Percentiles rank a stretch among this genome's conserved stretches.
Evolutionary conservation across 345 rosid genomes (phyloP).

Genomic region (Moricandia arvensis): DNA sequence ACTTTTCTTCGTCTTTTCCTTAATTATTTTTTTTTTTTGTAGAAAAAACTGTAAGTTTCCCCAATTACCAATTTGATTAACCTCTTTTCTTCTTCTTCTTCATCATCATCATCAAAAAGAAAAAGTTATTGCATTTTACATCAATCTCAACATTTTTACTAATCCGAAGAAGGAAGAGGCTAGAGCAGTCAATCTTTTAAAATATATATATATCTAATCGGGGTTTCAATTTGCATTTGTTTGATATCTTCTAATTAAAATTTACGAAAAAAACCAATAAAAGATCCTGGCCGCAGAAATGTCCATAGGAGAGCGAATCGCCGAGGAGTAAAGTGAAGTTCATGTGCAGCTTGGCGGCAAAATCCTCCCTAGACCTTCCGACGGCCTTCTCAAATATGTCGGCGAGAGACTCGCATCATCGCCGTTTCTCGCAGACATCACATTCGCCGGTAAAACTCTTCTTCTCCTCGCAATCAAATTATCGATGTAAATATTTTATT

Average conservation of each 20-base stretch:
- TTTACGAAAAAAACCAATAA: background rate
- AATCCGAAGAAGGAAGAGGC: conserved; percentile 27
- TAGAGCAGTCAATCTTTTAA: background rate
- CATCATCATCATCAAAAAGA: background rate
- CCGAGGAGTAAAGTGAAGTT: conserved; percentile 53
- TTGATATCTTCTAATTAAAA: background rate
- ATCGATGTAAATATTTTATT: background rate
- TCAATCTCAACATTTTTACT: background rate
- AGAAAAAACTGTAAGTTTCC: background rate
- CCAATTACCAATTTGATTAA: conserved; percentile 21
- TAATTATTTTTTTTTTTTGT: background rate
- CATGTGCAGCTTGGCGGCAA: conserved; percentile 84
- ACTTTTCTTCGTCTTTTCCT: no score
- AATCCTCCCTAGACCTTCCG: conserved; percentile 67
- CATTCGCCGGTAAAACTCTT: conserved; percentile 49
- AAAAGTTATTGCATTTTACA: conserved; percentile 1
- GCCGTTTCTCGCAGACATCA: conserved; percentile 57
- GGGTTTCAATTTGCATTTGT: conserved; percentile 24
- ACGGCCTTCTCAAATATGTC: conserved; percentile 74
- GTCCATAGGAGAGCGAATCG: conserved; percentile 20
- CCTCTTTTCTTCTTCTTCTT: conserved; percentile 28
- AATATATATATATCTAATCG: background rate
- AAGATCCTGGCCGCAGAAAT: conserved; percentile 1
- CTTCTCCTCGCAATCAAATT: background rate
- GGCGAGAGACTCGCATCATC: conserved; percentile 91